A percentile compares a stretch with the other conserved stretches of the same genome.
Conservation (phyloP, 768 basidiomycete species). For the Cantharellus cinnabarinus region DNA sequence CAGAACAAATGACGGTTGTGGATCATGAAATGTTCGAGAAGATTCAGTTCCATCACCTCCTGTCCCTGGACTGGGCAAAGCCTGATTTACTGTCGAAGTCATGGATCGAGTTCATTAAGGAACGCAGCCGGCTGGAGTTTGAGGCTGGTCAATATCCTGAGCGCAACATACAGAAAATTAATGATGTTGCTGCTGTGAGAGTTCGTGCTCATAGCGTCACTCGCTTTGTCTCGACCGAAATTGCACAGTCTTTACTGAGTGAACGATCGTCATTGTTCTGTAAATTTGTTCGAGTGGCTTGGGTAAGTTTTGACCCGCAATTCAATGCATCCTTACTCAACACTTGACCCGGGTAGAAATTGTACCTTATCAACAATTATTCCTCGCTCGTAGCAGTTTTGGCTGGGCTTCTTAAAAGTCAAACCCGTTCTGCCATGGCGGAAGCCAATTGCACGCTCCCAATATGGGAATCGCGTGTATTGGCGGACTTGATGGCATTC, state of each 20-base stretch:
- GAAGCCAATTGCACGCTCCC: conserved; percentile 47
- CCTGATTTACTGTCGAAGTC: conserved; percentile 36
- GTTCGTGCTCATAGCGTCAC: conserved; percentile 72
- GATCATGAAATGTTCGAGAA: conserved; percentile 72
- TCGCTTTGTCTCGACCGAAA: conserved; percentile 62
- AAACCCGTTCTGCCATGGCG: conserved; percentile 45
- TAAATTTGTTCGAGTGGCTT: conserved; percentile 75
- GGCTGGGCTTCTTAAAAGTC: conserved; percentile 47
- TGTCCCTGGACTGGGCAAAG: conserved; percentile 24
- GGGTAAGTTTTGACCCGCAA: conserved; percentile 28
- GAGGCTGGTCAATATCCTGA: conserved; percentile 4
- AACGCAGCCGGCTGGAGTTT: conserved; percentile 44
- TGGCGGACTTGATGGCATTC: conserved; percentile 49
- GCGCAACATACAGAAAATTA: conserved; percentile 28
- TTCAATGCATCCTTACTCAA: neutral
- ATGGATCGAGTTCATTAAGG: conserved; percentile 67
- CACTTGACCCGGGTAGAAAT: conserved; percentile 33
- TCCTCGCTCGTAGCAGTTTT: conserved; percentile 64
- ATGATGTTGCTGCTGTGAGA: conserved; percentile 50
- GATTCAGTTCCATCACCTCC: conserved; percentile 76
- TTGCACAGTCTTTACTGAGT: conserved; percentile 47
- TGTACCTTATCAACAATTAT: conserved; percentile 57
- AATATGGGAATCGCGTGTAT: conserved; percentile 50
- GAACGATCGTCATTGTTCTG: conserved; percentile 44
- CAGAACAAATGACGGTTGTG: conserved; percentile 69